These are phyloP conservation scores for Rhodotorula sp. DNA, from an alignment of 1,284 basidiomycete species.

Conservation along the genomic window DNA sequence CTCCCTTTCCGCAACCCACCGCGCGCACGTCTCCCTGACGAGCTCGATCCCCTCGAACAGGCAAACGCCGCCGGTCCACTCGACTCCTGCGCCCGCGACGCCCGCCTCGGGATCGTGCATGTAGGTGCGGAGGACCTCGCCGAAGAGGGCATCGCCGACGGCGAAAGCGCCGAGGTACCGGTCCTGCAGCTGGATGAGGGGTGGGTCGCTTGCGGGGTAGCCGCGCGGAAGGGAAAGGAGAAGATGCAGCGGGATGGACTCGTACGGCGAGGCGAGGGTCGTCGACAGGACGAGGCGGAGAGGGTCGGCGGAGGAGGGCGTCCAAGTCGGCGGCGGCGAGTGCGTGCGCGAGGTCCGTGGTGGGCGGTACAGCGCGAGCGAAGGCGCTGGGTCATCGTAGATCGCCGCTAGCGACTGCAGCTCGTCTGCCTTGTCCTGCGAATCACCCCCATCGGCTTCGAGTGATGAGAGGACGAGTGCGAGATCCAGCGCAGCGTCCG, in stretches of 20 bases:
- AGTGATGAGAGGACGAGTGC: constrained; percentile 25
- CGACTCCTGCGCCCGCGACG: constrained; percentile 4
- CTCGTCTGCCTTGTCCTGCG: constrained; percentile 30
- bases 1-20: constrained; percentile 27
- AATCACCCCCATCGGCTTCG: not conserved
- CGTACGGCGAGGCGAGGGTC: constrained; percentile 18
- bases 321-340: constrained; percentile 10
- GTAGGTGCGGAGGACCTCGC: constrained; percentile 22
- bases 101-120: constrained; percentile 29
- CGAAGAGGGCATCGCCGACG: constrained; percentile 28
- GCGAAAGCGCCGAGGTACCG: constrained; percentile 28
- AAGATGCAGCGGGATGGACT: constrained; percentile 23
- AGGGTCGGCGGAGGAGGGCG: constrained; percentile 6
- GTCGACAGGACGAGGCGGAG: constrained; percentile 24
- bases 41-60: constrained; percentile 39
- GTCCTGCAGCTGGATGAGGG: constrained; percentile 34
- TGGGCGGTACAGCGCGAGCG: constrained; percentile 8
- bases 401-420: constrained; percentile 31
- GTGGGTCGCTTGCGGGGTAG: constrained; percentile 29
- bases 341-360: not conserved
- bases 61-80: constrained; percentile 26
- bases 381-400: constrained; percentile 10
- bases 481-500: constrained; percentile 19
- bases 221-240: constrained; percentile 31
- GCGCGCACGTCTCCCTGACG: constrained; percentile 21